Evolutionary conservation across 164 flowering plant species (phyloP).

Genomic region (Berberis thunbergii): DNA sequence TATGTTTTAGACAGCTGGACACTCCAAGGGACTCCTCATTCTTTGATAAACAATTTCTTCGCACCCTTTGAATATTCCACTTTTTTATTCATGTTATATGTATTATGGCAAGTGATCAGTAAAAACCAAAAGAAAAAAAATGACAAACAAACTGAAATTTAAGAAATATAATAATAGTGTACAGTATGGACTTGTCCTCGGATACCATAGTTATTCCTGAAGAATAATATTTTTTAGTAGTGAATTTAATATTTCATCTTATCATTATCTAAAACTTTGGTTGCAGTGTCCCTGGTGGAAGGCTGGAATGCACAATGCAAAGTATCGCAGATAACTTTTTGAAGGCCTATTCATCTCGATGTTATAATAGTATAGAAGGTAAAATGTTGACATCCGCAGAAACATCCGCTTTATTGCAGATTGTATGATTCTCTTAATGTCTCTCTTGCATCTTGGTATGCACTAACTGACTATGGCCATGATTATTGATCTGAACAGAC

Average conservation of each 20-base stretch:
- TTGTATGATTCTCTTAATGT: not conserved
- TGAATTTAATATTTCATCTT: not conserved
- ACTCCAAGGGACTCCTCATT: too few species aligned
- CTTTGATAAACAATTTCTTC: too few species aligned
- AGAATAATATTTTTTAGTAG: too few species aligned
- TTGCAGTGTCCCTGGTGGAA: constrained; percentile 76
- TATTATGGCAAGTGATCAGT: too few species aligned
- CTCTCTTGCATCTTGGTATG: not conserved
- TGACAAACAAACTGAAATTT: too few species aligned
- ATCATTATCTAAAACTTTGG: constrained; percentile 2
- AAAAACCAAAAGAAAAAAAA: too few species aligned
- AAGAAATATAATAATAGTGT: too few species aligned
- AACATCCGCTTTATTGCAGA: not conserved
- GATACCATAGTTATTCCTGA: too few species aligned
- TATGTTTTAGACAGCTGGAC: too few species aligned
- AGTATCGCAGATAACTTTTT: constrained; percentile 82
- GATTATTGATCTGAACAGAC: constrained; percentile 31
- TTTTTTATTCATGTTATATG: too few species aligned
- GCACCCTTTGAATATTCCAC: too few species aligned
- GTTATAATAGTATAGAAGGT: constrained; percentile 68
- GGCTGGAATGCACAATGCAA: constrained; percentile 98
- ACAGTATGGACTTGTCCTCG: too few species aligned
- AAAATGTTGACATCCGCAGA: not conserved
- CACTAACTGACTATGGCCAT: constrained; percentile 8
- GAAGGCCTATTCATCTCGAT: constrained; percentile 50